These are phyloP conservation scores for Fusarium sp. DNA, from an alignment of 2,329 filamentous ascomycete species.

Conservation along the genomic window DNA sequence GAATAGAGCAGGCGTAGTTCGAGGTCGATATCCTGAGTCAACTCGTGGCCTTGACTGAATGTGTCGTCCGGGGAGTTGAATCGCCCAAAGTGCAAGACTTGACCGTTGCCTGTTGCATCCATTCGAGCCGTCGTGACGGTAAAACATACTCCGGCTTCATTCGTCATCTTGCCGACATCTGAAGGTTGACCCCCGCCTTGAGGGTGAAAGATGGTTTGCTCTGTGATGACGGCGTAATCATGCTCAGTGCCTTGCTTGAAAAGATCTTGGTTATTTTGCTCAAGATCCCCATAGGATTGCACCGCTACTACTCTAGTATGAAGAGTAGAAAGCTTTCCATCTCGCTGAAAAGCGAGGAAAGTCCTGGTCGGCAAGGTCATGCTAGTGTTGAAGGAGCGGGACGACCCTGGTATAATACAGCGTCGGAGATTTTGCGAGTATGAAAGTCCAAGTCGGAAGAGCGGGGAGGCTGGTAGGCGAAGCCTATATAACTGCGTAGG, in stretches of 20 bases:
- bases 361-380: conserved; percentile 38
- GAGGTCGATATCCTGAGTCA: conserved; percentile 68
- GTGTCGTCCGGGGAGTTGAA: conserved; percentile 51
- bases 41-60: conserved; percentile 55
- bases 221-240: conserved; percentile 68
- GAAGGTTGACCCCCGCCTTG: conserved; percentile 81
- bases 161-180: conserved; percentile 69
- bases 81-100: conserved; percentile 73
- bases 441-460: neutral
- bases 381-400: neutral
- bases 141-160: conserved; percentile 50
- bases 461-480: neutral
- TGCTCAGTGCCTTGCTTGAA: conserved; percentile 66
- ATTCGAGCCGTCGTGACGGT: conserved; percentile 67
- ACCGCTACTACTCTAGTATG: conserved; percentile 58
- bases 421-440: neutral
- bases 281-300: conserved; percentile 59
- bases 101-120: conserved; percentile 59
- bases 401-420: neutral
- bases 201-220: conserved; percentile 78
- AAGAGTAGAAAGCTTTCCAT: conserved; percentile 56
- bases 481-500: neutral
- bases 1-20: conserved; percentile 72
- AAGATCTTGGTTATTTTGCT: conserved; percentile 62
- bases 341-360: conserved; percentile 55